Percentiles rank a stretch among this genome's conserved stretches.
These are phyloP conservation scores for Flueggea neowawraea DNA, from an alignment of 441 rosid genomes.

Conservation along the genomic window DNA sequence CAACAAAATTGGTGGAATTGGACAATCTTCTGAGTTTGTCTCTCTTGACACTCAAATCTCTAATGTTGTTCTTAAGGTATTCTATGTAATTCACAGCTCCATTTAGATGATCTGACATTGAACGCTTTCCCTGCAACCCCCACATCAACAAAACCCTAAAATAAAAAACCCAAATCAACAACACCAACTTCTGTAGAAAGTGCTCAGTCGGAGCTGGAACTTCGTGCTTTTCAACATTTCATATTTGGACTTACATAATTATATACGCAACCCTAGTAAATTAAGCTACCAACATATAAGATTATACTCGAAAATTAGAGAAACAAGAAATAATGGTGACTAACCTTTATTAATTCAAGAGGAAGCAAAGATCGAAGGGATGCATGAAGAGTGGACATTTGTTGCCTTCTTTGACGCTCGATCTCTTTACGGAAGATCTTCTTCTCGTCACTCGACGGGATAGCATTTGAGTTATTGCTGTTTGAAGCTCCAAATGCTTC, in stretches of 20 bases:
- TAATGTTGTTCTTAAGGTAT: constrained; percentile 18
- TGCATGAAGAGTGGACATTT: constrained; percentile 28
- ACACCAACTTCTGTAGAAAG: too few relatives aligned
- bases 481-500: constrained; percentile 6
- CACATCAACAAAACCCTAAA: constrained; percentile 19
- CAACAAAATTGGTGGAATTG: constrained; percentile 1
- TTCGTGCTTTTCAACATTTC: too few relatives aligned
- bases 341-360: constrained; percentile 28
- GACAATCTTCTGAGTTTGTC: constrained; percentile 21
- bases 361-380: constrained; percentile 47
- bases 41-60: constrained; percentile 28
- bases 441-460: constrained; percentile 11
- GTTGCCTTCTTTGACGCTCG: constrained; percentile 40
- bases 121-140: constrained; percentile 42
- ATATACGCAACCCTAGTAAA: too few relatives aligned
- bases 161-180: neutral
- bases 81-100: constrained; percentile 36
- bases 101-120: constrained; percentile 32
- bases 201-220: too few relatives aligned
- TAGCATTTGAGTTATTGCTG: constrained; percentile 3
- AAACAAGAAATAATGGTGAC: too few relatives aligned
- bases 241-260: too few relatives aligned
- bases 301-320: too few relatives aligned
- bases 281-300: too few relatives aligned
- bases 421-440: constrained; percentile 36